phyloP scores from a whole-genome alignment of 805 yeast species.

The Kregervanrija fluxuum region DNA sequence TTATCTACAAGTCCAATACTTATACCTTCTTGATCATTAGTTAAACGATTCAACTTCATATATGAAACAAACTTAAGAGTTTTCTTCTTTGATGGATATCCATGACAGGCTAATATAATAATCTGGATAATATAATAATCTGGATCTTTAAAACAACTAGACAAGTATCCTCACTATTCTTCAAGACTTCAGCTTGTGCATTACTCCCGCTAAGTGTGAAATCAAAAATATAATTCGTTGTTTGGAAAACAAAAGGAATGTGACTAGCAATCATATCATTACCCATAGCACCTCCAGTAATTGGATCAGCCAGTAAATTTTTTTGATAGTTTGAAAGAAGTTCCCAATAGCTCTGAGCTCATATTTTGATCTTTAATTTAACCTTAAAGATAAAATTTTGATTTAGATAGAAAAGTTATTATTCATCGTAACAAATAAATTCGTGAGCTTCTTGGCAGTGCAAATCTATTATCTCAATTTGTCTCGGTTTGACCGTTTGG shows the following conservation, averaged over 20 bases:
- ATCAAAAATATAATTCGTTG: no score
- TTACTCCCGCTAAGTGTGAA: constrained; percentile 37
- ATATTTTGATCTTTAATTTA: no score
- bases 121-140: constrained; percentile 44
- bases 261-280: constrained; percentile 46
- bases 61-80: constrained; percentile 58
- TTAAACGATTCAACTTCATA: constrained; percentile 35
- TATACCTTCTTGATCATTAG: constrained; percentile 40
- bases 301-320: no score
- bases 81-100: constrained; percentile 48
- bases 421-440: no score
- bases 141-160: constrained; percentile 44
- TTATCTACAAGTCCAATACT: constrained; percentile 14
- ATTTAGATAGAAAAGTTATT: no score
- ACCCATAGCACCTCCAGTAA: constrained; percentile 25
- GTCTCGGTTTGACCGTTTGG: no score
- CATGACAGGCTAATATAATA: constrained; percentile 52
- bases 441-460: no score
- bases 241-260: constrained; percentile 50
- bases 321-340: no score
- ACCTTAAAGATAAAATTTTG: constrained; percentile 25
- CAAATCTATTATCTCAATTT: no score
- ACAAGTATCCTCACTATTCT: constrained; percentile 29
- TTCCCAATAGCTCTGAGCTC: no score
- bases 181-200: constrained; percentile 40